Conservation (phyloP, 2,329 filamentous ascomycete species). For the Zymoseptoria passerinii region DNA sequence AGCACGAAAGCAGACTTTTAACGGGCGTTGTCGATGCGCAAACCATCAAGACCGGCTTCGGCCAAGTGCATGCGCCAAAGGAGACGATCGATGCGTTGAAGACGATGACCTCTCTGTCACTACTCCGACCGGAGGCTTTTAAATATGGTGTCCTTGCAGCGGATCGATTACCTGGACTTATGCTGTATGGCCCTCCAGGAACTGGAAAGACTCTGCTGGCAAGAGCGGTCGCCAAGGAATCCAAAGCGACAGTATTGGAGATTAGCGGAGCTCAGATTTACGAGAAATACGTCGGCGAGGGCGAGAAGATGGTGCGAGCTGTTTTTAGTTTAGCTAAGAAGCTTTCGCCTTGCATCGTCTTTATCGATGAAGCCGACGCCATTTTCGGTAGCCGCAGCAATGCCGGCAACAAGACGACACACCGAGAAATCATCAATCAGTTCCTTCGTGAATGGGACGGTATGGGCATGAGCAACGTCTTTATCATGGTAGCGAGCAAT, state of each 20-base stretch:
- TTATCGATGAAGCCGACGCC: constrained; percentile 94
- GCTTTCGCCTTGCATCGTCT: constrained; percentile 83
- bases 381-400: constrained; percentile 72
- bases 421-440: constrained; percentile 90
- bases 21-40: constrained; percentile 72
- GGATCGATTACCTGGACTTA: constrained; percentile 80
- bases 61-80: constrained; percentile 71
- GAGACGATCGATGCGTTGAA: constrained; percentile 83
- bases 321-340: constrained; percentile 89
- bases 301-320: constrained; percentile 90
- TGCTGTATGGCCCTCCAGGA: constrained; percentile 93
- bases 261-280: constrained; percentile 86
- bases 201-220: constrained; percentile 78
- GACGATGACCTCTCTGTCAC: constrained; percentile 77
- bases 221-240: constrained; percentile 57
- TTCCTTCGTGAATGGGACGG: constrained; percentile 97
- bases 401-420: constrained; percentile 57
- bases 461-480: constrained; percentile 67
- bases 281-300: constrained; percentile 92
- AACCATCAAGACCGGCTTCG: constrained; percentile 78
- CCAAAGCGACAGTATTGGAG: constrained; percentile 65
- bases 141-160: constrained; percentile 85
- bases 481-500: constrained; percentile 98
- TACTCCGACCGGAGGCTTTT: constrained; percentile 88
- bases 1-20: constrained; percentile 75